Base-by-base conservation (phyloP, 805 yeast genomes). In the Candida insectorum region DNA sequence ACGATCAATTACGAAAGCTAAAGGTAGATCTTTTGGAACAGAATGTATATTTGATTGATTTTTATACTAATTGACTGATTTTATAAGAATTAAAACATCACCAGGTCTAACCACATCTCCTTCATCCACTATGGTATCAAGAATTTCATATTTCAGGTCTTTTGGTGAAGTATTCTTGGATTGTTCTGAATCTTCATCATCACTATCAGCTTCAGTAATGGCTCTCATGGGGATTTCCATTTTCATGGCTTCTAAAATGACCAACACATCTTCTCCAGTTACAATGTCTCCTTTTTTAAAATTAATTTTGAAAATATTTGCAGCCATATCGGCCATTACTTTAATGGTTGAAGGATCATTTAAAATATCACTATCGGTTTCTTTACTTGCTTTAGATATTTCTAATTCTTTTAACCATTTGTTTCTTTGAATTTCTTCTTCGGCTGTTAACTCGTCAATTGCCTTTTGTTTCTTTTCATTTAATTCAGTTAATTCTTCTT, bases 221-320 rank as follows among this genome's bases (percentile, higher is more conserved):
- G 54, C 40, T 33, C 52, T 47, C 2, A 58, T 33, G 6, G 60
- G 51, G 21, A 58, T 56, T 36, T 58, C 64, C 63, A 58, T 58
- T 26, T 58, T 58, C 64, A 58, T 58, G 5, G 64, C 59, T 39
- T 58, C 64, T 9, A 58, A 36, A 28, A 58, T 41, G 11, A 56
- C 34, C 15, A 51, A 25, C 12, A 45, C 45, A 33, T 54, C 58
- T 15, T 43, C 48, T 2, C 19, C 26, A 4, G 38, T 29, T 6
- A 56, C 32, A 2, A 21, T 30, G 27, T 47, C 56, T 13, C 54
- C 62, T 16, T 41, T 47, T n/a, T 33, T 34, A 10, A 36, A 37
- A 23, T 50, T 48, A 16, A 58, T 44, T 36, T 57, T 58, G 40
- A 56, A 58, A 13, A 58, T 53, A 40, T 54, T 58, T 2, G 62